These are phyloP conservation scores for Candida parachauliodes DNA, from an alignment of 805 yeast species.

Conservation along the genomic window DNA sequence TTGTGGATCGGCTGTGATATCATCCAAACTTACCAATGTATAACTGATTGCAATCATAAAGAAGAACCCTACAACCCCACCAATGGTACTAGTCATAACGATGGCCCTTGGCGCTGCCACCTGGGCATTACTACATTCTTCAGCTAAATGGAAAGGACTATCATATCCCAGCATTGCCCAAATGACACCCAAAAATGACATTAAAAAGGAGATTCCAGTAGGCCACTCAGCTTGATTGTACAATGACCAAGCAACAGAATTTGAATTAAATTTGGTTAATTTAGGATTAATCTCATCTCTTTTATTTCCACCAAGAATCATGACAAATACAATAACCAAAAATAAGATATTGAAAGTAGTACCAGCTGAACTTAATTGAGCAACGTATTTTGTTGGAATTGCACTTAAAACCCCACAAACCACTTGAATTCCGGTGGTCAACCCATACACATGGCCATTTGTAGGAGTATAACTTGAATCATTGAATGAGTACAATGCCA, in stretches of 20 bases:
- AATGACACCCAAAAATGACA: slow-evolving; percentile 58
- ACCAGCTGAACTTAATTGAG: slow-evolving; percentile 48
- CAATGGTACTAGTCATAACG: slow-evolving; percentile 51
- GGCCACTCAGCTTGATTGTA: slow-evolving; percentile 61
- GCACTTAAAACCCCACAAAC: slow-evolving; percentile 47
- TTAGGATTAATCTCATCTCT: slow-evolving; percentile 23
- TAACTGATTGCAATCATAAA: slow-evolving; percentile 61
- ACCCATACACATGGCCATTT: slow-evolving; percentile 48
- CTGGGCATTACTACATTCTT: slow-evolving; percentile 64
- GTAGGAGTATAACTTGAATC: slow-evolving; percentile 38
- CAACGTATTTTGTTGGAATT: slow-evolving; percentile 52
- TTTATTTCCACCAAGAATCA: slow-evolving; percentile 52
- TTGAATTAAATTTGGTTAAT: slow-evolving; percentile 46
- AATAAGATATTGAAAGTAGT: slow-evolving; percentile 48
- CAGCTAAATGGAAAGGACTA: slow-evolving; percentile 72
- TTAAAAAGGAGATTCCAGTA: slow-evolving; percentile 54
- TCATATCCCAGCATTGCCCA: slow-evolving; percentile 78
- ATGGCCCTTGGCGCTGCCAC: slow-evolving; percentile 67
- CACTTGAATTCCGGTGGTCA: slow-evolving; percentile 50
- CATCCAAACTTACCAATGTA: slow-evolving; percentile 50
- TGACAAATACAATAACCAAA: slow-evolving; percentile 48
- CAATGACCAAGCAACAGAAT: slow-evolving; percentile 50
- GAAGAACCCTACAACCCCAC: slow-evolving; percentile 54
- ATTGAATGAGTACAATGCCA: slow-evolving; percentile 44
- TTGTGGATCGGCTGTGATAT: slow-evolving; percentile 44